phyloP scores from a whole-genome alignment of 176 grass and related monocot species.

The Phoenix roebelenii region DNA sequence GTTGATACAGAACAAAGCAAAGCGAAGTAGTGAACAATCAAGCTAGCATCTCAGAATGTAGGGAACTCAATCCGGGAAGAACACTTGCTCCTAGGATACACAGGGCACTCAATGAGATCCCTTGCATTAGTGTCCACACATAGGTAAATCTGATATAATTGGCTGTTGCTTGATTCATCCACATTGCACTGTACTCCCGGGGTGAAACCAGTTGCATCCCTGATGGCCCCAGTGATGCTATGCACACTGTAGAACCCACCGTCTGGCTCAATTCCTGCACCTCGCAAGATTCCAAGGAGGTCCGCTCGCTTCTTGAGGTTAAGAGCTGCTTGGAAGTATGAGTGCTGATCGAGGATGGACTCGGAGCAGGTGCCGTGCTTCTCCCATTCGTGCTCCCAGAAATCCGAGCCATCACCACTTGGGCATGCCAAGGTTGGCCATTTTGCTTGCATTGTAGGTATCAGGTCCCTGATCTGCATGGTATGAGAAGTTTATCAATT shows the following conservation, averaged over 20 bases:
- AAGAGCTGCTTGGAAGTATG: slow-evolving; percentile 71
- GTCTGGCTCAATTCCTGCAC: slow-evolving; percentile 43
- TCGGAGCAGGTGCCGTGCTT: slow-evolving; percentile 88
- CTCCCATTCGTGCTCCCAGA: slow-evolving; percentile 93
- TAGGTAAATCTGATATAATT: slow-evolving; percentile 88
- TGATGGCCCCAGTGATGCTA: slow-evolving; percentile 39
- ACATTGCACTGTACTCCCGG: slow-evolving; percentile 72
- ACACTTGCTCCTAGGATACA: slow-evolving; percentile 37
- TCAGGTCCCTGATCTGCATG: slow-evolving; percentile 50
- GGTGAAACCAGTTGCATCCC: slow-evolving; percentile 24
- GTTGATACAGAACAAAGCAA: no score
- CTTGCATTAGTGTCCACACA: slow-evolving; percentile 44
- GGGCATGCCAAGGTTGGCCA: slow-evolving; percentile 96
- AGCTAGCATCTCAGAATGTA: slow-evolving; percentile 22
- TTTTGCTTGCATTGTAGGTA: slow-evolving; percentile 30
- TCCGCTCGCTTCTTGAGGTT: slow-evolving; percentile 34
- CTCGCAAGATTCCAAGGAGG: slow-evolving; percentile 32
- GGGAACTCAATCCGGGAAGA: slow-evolving; percentile 56
- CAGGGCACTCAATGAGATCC: slow-evolving; percentile 55
- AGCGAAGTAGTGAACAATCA: no score
- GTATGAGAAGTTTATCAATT: not conserved
- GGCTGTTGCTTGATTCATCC: slow-evolving; percentile 64
- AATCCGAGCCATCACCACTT: slow-evolving; percentile 38
- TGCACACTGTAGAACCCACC: slow-evolving; percentile 46
- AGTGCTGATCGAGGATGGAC: slow-evolving; percentile 50